Evolutionary conservation across 805 yeast genomes (phyloP).

Genomic region (Candida insectorum): DNA sequence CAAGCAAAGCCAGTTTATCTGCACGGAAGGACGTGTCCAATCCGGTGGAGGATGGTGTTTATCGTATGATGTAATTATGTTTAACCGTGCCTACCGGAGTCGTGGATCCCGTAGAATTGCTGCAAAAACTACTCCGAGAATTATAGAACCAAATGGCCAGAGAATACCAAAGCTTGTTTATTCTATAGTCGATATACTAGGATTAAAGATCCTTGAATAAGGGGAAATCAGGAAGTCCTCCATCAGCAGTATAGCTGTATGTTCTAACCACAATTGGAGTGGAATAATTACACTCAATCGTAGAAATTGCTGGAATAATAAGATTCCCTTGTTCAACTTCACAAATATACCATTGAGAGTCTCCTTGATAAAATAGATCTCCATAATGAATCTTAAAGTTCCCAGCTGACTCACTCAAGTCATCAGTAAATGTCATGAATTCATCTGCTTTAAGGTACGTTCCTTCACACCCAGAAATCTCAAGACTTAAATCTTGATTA

Average conservation of each 20-base stretch:
- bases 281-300: not conserved
- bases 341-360: constrained; percentile 3
- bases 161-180: too few species aligned
- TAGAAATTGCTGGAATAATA: not conserved
- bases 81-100: too few species aligned
- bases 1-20: too few species aligned
- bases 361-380: constrained; percentile 2
- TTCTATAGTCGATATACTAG: too few species aligned
- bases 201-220: not conserved
- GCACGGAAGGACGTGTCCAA: too few species aligned
- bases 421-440: not conserved
- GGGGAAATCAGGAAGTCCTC: constrained; percentile 11
- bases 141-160: too few species aligned
- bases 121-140: too few species aligned
- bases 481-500: constrained; percentile 5
- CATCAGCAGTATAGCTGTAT: constrained; percentile 1
- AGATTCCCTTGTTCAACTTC: not conserved
- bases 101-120: too few species aligned
- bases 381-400: constrained; percentile 5
- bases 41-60: too few species aligned
- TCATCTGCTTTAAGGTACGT: not conserved
- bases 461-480: not conserved
- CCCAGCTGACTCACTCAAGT: constrained; percentile 1
- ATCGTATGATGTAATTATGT: too few species aligned
- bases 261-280: constrained; percentile 5